phyloP scores from a whole-genome alignment of 176 grass and related monocot genomes.

The Phragmites australis region DNA sequence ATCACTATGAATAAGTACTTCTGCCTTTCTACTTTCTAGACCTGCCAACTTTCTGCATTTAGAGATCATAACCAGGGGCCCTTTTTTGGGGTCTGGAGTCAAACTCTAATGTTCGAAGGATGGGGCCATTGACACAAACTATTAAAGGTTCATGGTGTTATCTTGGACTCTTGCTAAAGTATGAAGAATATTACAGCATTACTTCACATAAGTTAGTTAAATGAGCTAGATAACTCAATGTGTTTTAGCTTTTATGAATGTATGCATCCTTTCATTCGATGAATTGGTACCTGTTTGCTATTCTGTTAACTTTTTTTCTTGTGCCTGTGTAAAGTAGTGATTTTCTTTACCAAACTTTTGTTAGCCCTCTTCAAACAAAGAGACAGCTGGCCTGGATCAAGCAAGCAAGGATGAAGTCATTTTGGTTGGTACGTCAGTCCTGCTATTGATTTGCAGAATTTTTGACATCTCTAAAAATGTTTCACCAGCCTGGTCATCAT shows the following conservation, averaged over 20 bases:
- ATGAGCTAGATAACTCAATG: too few species aligned
- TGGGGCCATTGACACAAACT: too few species aligned
- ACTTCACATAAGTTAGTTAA: too few species aligned
- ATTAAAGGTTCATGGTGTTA: too few species aligned
- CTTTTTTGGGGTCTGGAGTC: too few species aligned
- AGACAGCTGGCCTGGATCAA: constrained; percentile 30
- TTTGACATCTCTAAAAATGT: constrained; percentile 10
- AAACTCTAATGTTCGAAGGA: too few species aligned
- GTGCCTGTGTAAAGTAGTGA: constrained; percentile 15
- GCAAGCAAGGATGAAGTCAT: constrained; percentile 45
- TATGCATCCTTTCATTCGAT: constrained; percentile 1
- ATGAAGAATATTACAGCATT: too few species aligned
- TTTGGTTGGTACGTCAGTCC: constrained; percentile 45
- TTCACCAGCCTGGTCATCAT: neutral
- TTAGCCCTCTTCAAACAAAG: constrained; percentile 42
- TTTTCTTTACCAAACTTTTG: constrained; percentile 33
- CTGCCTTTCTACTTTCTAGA: too few species aligned
- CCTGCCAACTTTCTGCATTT: too few species aligned
- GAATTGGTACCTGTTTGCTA: neutral
- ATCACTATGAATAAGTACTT: too few species aligned
- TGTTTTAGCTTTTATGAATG: neutral
- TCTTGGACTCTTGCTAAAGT: too few species aligned
- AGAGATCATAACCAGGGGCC: too few species aligned
- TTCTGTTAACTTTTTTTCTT: constrained; percentile 1
- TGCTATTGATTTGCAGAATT: neutral